Percentiles rank a stretch among this genome's conserved stretches.
These are phyloP conservation scores for Phytophthora chlamydospora DNA, from an alignment of 352 stramenopile genomes.

Conservation along the genomic window DNA sequence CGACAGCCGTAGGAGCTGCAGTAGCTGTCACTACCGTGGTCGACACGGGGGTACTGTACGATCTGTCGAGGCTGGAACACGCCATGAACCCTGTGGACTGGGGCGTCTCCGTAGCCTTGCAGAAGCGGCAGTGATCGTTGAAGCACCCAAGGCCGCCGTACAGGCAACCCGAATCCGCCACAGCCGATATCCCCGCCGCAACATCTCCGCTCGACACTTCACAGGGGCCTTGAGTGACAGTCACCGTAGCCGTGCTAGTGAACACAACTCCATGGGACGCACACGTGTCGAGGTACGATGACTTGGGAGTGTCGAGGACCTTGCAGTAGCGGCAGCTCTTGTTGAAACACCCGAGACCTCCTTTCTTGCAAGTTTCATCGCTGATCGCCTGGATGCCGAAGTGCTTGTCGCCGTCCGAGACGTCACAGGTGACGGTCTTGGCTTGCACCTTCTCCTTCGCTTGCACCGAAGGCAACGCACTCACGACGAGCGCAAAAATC, in stretches of 20 bases:
- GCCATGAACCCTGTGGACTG: constrained; percentile 34
- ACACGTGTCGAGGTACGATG: constrained; percentile 36
- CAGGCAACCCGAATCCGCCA: constrained; percentile 33
- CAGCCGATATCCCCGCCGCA: constrained; percentile 33
- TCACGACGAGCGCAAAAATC: constrained; percentile 18
- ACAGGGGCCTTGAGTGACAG: constrained; percentile 8
- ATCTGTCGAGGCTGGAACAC: constrained; percentile 22
- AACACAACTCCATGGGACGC: constrained; percentile 25
- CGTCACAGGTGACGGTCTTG: constrained; percentile 9
- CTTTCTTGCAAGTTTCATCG: constrained; percentile 33
- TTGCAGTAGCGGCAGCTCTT: constrained; percentile 48
- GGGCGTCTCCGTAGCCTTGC: constrained; percentile 32
- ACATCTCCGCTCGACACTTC: constrained; percentile 27
- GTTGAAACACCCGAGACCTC: constrained; percentile 47
- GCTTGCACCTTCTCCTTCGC: constrained; percentile 5
- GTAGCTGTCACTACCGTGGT: neutral
- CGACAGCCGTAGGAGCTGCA: neutral
- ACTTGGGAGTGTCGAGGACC: constrained; percentile 39
- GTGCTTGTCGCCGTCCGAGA: constrained; percentile 37
- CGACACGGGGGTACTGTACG: constrained; percentile 10
- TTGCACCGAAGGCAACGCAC: constrained; percentile 5
- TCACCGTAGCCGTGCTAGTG: constrained; percentile 9
- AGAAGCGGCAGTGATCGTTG: constrained; percentile 45
- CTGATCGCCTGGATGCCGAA: constrained; percentile 38
- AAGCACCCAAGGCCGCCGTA: constrained; percentile 46